These are phyloP conservation scores for Botryobasidium botryosum DNA, from an alignment of 768 basidiomycete species.

Conservation along the genomic window DNA sequence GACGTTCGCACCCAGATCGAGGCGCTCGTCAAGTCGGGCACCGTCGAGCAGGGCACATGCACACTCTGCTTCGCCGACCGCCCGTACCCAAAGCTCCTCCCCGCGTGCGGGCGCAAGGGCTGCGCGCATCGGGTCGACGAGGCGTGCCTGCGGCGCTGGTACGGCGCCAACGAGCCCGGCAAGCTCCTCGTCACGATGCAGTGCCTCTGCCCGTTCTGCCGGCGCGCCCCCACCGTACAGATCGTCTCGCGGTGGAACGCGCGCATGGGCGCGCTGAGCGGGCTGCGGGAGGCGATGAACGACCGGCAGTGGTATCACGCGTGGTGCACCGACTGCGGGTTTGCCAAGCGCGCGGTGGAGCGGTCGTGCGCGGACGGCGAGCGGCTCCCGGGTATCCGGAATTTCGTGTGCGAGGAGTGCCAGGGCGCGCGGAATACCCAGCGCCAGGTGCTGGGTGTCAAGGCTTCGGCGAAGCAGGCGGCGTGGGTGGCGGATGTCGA, in stretches of 20 bases:
- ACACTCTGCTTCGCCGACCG: conserved; percentile 19
- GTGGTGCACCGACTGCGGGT: conserved; percentile 18
- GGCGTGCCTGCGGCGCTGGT: conserved; percentile 18
- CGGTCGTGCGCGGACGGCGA: conserved; percentile 15
- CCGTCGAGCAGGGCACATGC: conserved; percentile 15
- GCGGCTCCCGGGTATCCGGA: conserved; percentile 8
- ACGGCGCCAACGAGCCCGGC: conserved; percentile 17
- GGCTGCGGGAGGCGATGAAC: conserved; percentile 15
- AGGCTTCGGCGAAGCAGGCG: no score
- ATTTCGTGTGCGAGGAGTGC: conserved; percentile 15
- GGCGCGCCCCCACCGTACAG: conserved; percentile 16
- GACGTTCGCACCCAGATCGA: conserved; percentile 11
- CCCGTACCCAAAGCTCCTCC: conserved; percentile 13
- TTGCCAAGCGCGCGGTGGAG: conserved; percentile 15
- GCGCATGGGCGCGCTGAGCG: conserved; percentile 13
- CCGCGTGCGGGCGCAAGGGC: conserved; percentile 17
- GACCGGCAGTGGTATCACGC: conserved; percentile 19
- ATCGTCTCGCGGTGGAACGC: conserved; percentile 15
- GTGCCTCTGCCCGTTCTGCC: conserved; percentile 18
- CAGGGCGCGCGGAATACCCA: background rate
- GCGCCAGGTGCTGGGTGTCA: no score
- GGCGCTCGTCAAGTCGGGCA: conserved; percentile 14
- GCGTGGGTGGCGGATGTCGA: background rate
- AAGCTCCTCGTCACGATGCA: conserved; percentile 19
- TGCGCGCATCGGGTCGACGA: conserved; percentile 17